These are phyloP conservation scores for Teratosphaeria gauchensis DNA, from an alignment of 2,329 filamentous ascomycete genomes.

Conservation along the genomic window DNA sequence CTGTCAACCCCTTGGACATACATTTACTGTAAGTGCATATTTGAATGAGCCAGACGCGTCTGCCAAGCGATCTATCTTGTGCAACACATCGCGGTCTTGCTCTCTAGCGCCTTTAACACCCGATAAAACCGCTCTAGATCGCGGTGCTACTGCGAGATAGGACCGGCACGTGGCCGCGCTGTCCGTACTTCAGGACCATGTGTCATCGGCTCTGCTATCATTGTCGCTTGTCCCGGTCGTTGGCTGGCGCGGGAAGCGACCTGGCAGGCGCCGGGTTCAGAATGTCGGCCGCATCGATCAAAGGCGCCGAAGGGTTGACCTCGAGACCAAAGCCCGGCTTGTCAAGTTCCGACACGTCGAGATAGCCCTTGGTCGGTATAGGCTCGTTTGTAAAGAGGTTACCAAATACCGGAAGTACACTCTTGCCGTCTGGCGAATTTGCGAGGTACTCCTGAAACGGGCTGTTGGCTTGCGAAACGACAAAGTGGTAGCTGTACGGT, in stretches of 20 bases:
- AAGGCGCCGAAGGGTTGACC: slow-evolving; percentile 68
- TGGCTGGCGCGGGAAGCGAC: slow-evolving; percentile 24
- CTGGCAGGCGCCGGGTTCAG: slow-evolving; percentile 54
- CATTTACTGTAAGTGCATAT: too few species aligned
- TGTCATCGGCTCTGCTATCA: not conserved
- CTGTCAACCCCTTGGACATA: too few species aligned
- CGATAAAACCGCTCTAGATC: too few species aligned
- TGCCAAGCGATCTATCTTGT: too few species aligned
- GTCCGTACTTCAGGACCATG: not conserved
- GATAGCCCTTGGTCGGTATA: slow-evolving; percentile 71
- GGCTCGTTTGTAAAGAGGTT: slow-evolving; percentile 86
- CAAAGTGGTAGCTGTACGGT: slow-evolving; percentile 92
- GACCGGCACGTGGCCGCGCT: not conserved
- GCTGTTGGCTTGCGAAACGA: slow-evolving; percentile 83
- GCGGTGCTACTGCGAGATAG: not conserved
- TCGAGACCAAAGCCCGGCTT: slow-evolving; percentile 87
- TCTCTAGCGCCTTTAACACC: too few species aligned
- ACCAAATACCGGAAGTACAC: slow-evolving; percentile 82
- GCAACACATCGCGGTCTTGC: too few species aligned
- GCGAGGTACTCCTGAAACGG: slow-evolving; percentile 95
- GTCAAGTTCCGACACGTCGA: slow-evolving; percentile 71
- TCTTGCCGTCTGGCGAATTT: slow-evolving; percentile 84
- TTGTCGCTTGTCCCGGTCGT: slow-evolving; percentile 9
- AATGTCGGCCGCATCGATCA: slow-evolving; percentile 67
- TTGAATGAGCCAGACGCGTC: too few species aligned